Base-by-base conservation (phyloP, 2,329 filamentous ascomycete species). In the Ophiobolus disseminans region DNA sequence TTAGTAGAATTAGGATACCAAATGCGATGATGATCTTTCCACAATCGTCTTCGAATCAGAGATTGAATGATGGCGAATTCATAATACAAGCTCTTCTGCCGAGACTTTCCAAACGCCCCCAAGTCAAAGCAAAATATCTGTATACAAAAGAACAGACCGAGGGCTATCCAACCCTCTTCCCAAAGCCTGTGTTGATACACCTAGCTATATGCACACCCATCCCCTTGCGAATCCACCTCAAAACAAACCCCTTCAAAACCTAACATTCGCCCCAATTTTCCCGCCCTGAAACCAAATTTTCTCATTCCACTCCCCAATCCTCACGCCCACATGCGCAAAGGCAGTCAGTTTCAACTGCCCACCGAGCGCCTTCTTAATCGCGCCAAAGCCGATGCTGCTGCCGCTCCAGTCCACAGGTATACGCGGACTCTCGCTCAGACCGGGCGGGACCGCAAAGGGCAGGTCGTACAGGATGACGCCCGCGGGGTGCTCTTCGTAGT, bases 361-460 rank as follows among this genome's bases (percentile, higher is more conserved):
- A 1, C 93, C 93, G 0, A 97, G 73, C 9, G 93, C 93, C 60
- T 86, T 85, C 61, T 80, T 84, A 11, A 97, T 79, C 42, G 89
- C 90, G 31, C 91, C 90, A 61, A 93, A 95, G 2, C 93, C 94
- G 9, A 95, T 84, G 11, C 86, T 86, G 11, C 84, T 86, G 14
- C 91, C 68, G 25, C 84, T 86, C 88, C 92, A 93, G 31, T 88
- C 80, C 1, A 97, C 93, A 0, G 93, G 92, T 32, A 99, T 69
- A 48, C 82, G 82, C 1, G 93, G 93, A 0, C 88, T 90, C 46
- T 82, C 75, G 2, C 86, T 89, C 1, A 83, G 69, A 0, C 91
- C 90, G 0, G 92, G 91, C 0, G 87, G 86, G 1, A 91, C 88
- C 2, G 85, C 82, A 63, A 97, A 93, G 0, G 89, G 85, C 13